Base-by-base conservation (phyloP, 805 yeast species). In the Ogataea zsoltii region DNA sequence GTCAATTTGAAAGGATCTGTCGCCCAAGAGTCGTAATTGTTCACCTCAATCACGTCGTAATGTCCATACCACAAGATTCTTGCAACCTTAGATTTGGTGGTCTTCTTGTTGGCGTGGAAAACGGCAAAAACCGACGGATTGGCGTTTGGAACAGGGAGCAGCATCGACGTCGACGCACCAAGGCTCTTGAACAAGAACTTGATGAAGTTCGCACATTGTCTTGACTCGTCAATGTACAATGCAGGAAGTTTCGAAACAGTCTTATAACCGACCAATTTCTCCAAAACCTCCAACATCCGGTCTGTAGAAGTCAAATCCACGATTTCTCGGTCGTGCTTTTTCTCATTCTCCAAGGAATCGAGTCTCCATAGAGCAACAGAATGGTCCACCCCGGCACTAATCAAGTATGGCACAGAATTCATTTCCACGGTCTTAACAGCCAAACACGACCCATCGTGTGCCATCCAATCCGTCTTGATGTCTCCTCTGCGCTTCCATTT, bases 61-160 rank as follows among this genome's bases (percentile, higher is more conserved):
- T 92, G 99, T 1, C 96, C 98, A 65, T 92, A 92, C 85, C 96
- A 92, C 38, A 92, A 63, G 4, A 89, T 73, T 45, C 87, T 70
- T 37, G 80, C 49, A 11, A 32, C 38, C 31, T 38, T 43, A 5
- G 15, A 4, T 32, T 14, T 33, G 46, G 38, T n/a, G 31, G 37
- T 12, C 4, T 15, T 28, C 10, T 56, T 51, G 41, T 75, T 78
- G 4, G 80, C 80, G 45, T 69, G 68, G 65, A 92, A 92, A 7
- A 72, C 68, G 0, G 94, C 94, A 57, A 79, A 83, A 0, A 92
- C 92, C 2, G 91, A 79, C 0, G 99, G 98, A 57, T 91, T 91
- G 4, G 89, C 89, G 57, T 84, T 72, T 7, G 77, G 74, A 6
- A 88, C 87, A 0, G 96, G 88, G 13, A 92, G 62, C 25, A 91